Evolutionary conservation across 371 early-diverging fungal species (phyloP).

Genomic region (Rhizopus stolonifer): DNA sequence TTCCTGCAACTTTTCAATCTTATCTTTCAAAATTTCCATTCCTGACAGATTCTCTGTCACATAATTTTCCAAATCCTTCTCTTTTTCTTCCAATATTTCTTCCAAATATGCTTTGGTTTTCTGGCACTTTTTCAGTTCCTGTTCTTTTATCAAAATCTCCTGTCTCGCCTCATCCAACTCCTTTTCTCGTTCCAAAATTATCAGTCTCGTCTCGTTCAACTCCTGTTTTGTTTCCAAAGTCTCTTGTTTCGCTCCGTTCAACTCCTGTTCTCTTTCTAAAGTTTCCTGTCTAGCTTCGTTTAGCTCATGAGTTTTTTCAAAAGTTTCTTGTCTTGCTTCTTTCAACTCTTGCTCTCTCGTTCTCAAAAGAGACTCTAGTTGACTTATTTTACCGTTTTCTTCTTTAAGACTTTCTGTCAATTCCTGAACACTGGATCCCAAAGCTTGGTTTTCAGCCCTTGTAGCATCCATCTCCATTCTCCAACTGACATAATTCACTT

Average conservation of each 20-base stretch:
- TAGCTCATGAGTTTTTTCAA: conserved; percentile 4
- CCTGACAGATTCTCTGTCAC: background rate
- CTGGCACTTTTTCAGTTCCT: background rate
- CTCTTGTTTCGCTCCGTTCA: conserved; percentile 3
- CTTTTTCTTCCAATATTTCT: conserved; percentile 5
- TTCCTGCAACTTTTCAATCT: background rate
- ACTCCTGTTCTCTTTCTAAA: background rate
- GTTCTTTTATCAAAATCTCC: background rate
- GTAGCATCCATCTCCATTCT: background rate
- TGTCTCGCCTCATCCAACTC: background rate
- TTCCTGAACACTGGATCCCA: background rate
- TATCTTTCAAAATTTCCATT: background rate
- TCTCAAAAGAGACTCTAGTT: conserved; percentile 2
- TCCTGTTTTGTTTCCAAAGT: background rate
- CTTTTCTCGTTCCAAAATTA: background rate
- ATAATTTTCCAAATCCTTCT: background rate
- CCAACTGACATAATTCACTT: background rate
- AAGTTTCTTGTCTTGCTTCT: background rate
- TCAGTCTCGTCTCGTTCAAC: background rate
- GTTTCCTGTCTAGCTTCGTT: background rate
- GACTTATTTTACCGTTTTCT: conserved; percentile 1
- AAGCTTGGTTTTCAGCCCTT: background rate
- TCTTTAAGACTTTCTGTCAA: background rate
- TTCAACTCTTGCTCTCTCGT: conserved; percentile 4
- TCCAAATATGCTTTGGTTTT: background rate